Evolutionary conservation across 192 early-diverging fungal genomes (phyloP).

Genomic region (Kickxella alabastrina): DNA sequence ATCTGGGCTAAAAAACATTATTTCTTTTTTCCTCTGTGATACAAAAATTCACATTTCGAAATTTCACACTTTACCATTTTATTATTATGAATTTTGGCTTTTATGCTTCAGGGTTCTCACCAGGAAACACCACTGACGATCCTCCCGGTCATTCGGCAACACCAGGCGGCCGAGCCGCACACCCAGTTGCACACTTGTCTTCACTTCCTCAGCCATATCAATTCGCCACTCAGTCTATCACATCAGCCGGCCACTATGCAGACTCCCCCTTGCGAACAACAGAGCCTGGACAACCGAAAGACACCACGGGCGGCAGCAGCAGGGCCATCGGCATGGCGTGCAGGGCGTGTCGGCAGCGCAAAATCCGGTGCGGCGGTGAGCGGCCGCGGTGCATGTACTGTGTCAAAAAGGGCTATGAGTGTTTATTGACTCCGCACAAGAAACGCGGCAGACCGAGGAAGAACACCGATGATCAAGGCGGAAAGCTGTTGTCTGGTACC

Average conservation of each 20-base stretch:
- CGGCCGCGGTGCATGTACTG: conserved; percentile 50
- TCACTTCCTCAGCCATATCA: too few relatives aligned
- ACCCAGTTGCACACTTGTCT: too few relatives aligned
- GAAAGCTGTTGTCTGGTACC: too few relatives aligned
- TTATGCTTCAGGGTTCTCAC: conserved; percentile 3
- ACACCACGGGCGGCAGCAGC: neutral
- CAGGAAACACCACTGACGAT: too few relatives aligned
- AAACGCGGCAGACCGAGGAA: conserved; percentile 47
- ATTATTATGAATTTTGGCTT: conserved; percentile 6
- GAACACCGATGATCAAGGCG: too few relatives aligned
- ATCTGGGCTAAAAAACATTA: too few relatives aligned
- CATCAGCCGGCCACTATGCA: too few relatives aligned
- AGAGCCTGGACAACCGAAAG: conserved; percentile 2
- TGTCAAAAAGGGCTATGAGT: conserved; percentile 43
- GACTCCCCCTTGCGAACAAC: too few relatives aligned
- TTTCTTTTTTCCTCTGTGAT: neutral
- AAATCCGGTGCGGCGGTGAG: conserved; percentile 51
- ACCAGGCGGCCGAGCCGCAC: too few relatives aligned
- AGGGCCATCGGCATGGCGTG: conserved; percentile 51
- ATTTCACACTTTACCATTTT: neutral
- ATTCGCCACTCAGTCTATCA: too few relatives aligned
- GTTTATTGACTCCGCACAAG: conserved; percentile 48
- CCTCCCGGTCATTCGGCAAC: too few relatives aligned
- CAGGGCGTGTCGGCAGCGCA: conserved; percentile 43
- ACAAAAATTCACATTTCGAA: neutral